These are phyloP conservation scores for Blastocystis sp. DNA, from an alignment of 352 stramenopile species.

Conservation along the genomic window DNA sequence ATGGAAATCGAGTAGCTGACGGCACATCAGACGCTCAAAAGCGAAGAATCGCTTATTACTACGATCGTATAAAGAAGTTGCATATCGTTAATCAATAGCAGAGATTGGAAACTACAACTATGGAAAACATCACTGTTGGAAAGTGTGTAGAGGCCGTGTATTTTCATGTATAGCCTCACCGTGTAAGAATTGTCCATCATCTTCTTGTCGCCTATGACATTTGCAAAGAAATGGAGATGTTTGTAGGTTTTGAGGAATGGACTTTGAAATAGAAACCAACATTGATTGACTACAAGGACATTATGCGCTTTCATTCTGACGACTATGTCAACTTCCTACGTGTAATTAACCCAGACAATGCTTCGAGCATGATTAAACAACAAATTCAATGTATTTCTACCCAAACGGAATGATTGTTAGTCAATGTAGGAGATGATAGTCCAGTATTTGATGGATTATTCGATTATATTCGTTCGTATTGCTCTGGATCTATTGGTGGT, in stretches of 20 bases:
- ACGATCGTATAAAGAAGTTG: constrained; percentile 70
- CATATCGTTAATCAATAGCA: constrained; percentile 66
- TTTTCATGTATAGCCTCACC: constrained; percentile 77
- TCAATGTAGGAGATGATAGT: constrained; percentile 99
- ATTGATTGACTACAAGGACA: constrained; percentile 86
- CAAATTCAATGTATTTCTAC: constrained; percentile 20
- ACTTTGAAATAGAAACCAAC: constrained; percentile 73
- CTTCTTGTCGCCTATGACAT: constrained; percentile 97
- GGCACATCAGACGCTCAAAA: constrained; percentile 65
- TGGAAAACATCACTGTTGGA: constrained; percentile 74
- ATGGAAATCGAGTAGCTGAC: constrained; percentile 45
- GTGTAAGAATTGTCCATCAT: constrained; percentile 97
- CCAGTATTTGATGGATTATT: constrained; percentile 97
- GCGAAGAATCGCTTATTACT: constrained; percentile 79
- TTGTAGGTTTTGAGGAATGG: constrained; percentile 71
- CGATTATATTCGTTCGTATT: constrained; percentile 96
- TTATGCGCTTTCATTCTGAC: constrained; percentile 97
- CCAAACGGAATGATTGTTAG: background rate
- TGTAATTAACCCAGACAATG: constrained; percentile 94
- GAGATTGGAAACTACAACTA: constrained; percentile 82
- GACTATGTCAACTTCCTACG: constrained; percentile 99
- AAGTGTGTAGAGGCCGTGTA: constrained; percentile 71
- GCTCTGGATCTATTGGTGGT: constrained; percentile 87
- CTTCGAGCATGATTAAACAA: constrained; percentile 23
- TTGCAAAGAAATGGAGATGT: constrained; percentile 97